These are phyloP conservation scores for Podospora appendiculata DNA, from an alignment of 495 filamentous ascomycete genomes.

Conservation along the genomic window DNA sequence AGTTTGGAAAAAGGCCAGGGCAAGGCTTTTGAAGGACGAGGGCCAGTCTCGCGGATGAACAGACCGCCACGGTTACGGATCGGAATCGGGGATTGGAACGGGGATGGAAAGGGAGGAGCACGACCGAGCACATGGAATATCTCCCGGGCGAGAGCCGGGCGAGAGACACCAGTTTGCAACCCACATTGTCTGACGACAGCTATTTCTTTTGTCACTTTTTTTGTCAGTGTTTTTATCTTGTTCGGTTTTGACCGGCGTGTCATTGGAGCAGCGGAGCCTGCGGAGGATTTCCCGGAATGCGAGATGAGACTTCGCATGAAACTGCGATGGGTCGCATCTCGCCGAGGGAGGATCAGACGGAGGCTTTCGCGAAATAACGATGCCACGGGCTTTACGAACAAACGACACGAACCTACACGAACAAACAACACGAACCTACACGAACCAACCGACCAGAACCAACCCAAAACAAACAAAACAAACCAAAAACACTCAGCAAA, in stretches of 20 bases:
- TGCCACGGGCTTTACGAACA: background rate
- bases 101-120: background rate
- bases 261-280: background rate
- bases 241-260: background rate
- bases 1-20: background rate
- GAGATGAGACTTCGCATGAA: background rate
- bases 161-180: background rate
- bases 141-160: background rate
- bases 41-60: slow-evolving; percentile 8
- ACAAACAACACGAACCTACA: background rate
- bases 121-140: background rate
- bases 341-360: background rate
- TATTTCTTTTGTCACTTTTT: background rate
- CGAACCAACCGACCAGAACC: background rate
- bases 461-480: background rate
- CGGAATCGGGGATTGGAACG: background rate
- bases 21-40: slow-evolving; percentile 3
- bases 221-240: background rate
- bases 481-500: background rate
- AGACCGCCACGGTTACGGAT: slow-evolving; percentile 5
- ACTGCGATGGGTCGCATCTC: background rate
- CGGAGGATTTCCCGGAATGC: background rate
- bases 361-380: background rate
- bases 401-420: background rate
- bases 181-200: slow-evolving; percentile 3